Evolutionary conservation across 2,329 filamentous ascomycete genomes (phyloP).

Genomic region (Uncinocarpus reesii): DNA sequence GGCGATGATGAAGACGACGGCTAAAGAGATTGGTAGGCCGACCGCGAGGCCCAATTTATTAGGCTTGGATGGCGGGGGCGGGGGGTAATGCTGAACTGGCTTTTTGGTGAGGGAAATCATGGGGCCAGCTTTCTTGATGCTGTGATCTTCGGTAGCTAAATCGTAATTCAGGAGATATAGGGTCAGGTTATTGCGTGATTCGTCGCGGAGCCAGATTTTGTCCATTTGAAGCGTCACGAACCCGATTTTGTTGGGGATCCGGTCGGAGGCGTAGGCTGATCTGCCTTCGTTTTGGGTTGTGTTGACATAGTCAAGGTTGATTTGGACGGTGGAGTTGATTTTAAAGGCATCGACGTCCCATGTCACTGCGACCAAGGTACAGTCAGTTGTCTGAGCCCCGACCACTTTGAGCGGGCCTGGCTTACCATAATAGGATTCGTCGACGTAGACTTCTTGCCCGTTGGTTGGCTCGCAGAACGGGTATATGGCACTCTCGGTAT

Average conservation of each 20-base stretch:
- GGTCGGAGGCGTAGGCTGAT: conserved; percentile 31
- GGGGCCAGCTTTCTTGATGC: conserved; percentile 26
- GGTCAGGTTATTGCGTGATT: conserved; percentile 30
- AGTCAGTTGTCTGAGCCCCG: too few relatives aligned
- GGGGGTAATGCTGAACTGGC: conserved; percentile 29
- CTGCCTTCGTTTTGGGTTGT: conserved; percentile 23
- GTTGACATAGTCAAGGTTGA: conserved; percentile 29
- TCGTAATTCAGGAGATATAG: conserved; percentile 29
- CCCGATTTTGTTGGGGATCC: conserved; percentile 31
- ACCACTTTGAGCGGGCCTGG: neutral
- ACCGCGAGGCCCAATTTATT: conserved; percentile 32
- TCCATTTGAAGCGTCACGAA: conserved; percentile 32
- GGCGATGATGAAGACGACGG: conserved; percentile 29
- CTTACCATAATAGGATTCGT: conserved; percentile 16
- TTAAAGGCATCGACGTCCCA: conserved; percentile 30
- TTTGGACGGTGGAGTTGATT: conserved; percentile 25
- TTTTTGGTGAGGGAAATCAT: conserved; percentile 28
- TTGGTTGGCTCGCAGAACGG: conserved; percentile 17
- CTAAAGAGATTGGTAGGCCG: conserved; percentile 34
- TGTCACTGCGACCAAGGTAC: conserved; percentile 26
- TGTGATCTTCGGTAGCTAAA: conserved; percentile 19
- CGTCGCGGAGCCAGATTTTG: conserved; percentile 33
- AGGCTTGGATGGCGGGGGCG: conserved; percentile 22
- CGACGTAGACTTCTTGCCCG: conserved; percentile 14
- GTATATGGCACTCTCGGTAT: conserved; percentile 9